These are phyloP conservation scores for Rhynchosporium graminicola DNA, from an alignment of 2,329 filamentous ascomycete genomes.

Conservation along the genomic window DNA sequence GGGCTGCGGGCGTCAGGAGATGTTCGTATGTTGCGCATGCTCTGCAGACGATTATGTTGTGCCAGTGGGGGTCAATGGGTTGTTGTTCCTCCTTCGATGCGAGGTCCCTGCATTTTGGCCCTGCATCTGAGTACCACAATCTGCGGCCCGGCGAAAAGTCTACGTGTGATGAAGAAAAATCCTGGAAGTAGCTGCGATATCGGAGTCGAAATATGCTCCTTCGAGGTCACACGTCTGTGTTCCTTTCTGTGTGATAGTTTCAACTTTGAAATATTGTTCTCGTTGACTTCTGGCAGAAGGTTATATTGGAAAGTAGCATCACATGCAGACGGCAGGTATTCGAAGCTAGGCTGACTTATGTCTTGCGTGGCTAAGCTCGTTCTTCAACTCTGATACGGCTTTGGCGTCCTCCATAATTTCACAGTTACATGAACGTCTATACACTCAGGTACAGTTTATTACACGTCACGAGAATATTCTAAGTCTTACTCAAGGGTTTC, in stretches of 20 bases:
- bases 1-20: not conserved
- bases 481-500: too few relatives aligned
- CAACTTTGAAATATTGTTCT: too few relatives aligned
- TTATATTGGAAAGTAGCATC: not conserved
- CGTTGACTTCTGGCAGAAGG: not conserved
- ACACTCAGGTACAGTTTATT: too few relatives aligned
- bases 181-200: not conserved
- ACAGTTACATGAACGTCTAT: too few relatives aligned
- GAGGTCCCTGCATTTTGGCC: slow-evolving; percentile 3
- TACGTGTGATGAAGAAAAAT: not conserved
- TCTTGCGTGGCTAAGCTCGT: too few relatives aligned
- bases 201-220: not conserved
- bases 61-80: not conserved
- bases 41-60: slow-evolving; percentile 8
- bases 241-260: not conserved
- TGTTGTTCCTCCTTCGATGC: not conserved
- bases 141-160: not conserved
- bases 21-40: not conserved
- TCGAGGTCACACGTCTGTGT: not conserved
- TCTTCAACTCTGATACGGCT: too few relatives aligned
- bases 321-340: too few relatives aligned
- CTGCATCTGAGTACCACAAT: not conserved
- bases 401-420: too few relatives aligned
- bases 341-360: too few relatives aligned
- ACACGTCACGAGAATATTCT: too few relatives aligned